A percentile compares a stretch with the other conserved stretches of the same genome.
phyloP scores from a whole-genome alignment of 768 basidiomycete species.

The Amanita fuliginea region DNA sequence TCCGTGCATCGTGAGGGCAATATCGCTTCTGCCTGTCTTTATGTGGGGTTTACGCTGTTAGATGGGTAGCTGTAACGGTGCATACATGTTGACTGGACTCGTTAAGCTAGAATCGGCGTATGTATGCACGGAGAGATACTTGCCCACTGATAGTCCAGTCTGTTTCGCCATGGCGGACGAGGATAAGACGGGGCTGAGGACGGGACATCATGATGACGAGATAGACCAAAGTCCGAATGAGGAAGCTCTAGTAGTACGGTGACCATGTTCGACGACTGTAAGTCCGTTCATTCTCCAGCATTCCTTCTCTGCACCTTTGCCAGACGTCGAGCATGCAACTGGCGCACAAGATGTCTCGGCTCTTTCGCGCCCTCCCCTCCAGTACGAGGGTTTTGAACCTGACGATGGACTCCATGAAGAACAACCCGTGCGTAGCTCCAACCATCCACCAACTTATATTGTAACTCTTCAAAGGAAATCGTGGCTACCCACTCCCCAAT shows the following conservation, averaged over 20 bases:
- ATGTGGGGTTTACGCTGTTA: background rate
- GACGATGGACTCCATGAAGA: slow-evolving; percentile 41
- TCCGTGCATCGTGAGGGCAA: slow-evolving; percentile 74
- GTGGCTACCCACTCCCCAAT: slow-evolving; percentile 39
- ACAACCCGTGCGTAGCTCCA: slow-evolving; percentile 11
- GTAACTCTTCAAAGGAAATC: slow-evolving; percentile 15
- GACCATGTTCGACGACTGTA: slow-evolving; percentile 60
- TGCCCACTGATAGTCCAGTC: slow-evolving; percentile 89
- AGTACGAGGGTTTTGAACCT: slow-evolving; percentile 86
- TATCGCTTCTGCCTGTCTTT: slow-evolving; percentile 82
- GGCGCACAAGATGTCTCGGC: slow-evolving; percentile 31
- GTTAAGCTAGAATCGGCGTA: background rate
- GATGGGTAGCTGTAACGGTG: background rate
- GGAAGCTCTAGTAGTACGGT: background rate
- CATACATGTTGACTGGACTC: slow-evolving; percentile 6
- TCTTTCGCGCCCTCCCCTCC: slow-evolving; percentile 43
- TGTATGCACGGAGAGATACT: slow-evolving; percentile 12
- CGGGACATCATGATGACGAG: slow-evolving; percentile 18
- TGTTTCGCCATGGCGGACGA: slow-evolving; percentile 85
- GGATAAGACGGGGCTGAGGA: slow-evolving; percentile 64
- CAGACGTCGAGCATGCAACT: slow-evolving; percentile 83
- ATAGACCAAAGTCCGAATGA: background rate
- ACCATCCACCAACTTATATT: background rate
- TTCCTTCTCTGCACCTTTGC: slow-evolving; percentile 8
- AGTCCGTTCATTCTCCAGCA: slow-evolving; percentile 17